A percentile compares a stretch with the other conserved stretches of the same genome.
These are phyloP conservation scores for Candolleomyces eurysporus DNA, from an alignment of 768 basidiomycete genomes.

Conservation along the genomic window DNA sequence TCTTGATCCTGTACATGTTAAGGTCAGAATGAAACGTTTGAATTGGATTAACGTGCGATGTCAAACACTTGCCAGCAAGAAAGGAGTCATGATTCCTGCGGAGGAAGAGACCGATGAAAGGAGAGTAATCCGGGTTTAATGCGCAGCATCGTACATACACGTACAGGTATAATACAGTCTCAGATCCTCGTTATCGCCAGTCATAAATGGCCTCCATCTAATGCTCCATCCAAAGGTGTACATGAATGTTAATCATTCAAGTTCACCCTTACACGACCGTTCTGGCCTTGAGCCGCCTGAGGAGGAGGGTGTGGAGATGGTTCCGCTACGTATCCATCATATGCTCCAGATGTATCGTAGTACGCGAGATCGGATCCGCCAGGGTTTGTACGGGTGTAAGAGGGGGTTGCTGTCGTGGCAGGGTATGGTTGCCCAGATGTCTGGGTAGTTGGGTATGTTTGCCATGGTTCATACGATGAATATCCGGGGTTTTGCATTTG, in stretches of 20 bases:
- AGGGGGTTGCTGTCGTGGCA: not conserved
- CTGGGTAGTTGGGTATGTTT: not conserved
- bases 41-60: no score
- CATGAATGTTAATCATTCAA: not conserved
- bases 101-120: no score
- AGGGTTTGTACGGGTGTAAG: not conserved
- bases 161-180: no score
- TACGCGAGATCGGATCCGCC: not conserved
- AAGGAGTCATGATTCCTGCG: no score
- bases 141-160: no score
- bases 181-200: no score
- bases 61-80: no score
- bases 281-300: not conserved
- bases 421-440: not conserved
- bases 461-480: not conserved
- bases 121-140: no score
- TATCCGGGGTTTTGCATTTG: not conserved
- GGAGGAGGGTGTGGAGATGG: not conserved
- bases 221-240: no score
- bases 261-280: not conserved
- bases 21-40: no score
- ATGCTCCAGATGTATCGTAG: not conserved
- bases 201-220: no score
- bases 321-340: not conserved
- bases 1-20: no score